phyloP scores from a whole-genome alignment of 257 asterid species.

The Fraxinus excelsior region DNA sequence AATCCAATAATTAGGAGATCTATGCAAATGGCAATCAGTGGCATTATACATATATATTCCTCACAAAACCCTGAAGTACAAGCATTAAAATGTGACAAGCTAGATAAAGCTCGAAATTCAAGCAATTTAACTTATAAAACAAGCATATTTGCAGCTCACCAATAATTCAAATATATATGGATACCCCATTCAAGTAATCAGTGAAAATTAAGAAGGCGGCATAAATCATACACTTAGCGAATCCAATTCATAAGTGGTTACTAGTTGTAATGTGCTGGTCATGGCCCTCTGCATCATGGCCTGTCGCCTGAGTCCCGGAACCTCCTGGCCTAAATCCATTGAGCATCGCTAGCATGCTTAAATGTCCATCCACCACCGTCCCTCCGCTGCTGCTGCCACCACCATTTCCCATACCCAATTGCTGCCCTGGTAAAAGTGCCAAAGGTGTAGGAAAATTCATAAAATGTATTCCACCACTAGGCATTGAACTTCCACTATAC shows the following conservation, averaged over 20 bases:
- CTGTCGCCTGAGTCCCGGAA: conserved; percentile 23
- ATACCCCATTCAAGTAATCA: neutral
- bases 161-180: neutral
- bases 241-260: conserved; percentile 17
- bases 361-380: conserved; percentile 50
- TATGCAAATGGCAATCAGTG: neutral
- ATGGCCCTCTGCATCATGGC: conserved; percentile 2
- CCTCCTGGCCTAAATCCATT: conserved; percentile 45
- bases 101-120: conserved; percentile 8
- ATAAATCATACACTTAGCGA: conserved; percentile 18
- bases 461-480: conserved; percentile 45
- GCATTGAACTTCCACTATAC: conserved; percentile 30
- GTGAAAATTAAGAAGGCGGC: neutral
- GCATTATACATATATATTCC: neutral
- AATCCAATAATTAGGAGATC: neutral
- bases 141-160: neutral
- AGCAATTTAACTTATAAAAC: conserved; percentile 18
- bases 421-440: conserved; percentile 46
- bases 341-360: conserved; percentile 55
- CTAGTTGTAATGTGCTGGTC: conserved; percentile 30
- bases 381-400: conserved; percentile 34
- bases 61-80: conserved; percentile 35
- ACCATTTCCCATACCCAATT: conserved; percentile 6
- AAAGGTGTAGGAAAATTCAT: conserved; percentile 54
- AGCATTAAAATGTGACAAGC: neutral